Evolutionary conservation across 495 filamentous ascomycete species (phyloP).

Genomic region (Evernia prunastri): DNA sequence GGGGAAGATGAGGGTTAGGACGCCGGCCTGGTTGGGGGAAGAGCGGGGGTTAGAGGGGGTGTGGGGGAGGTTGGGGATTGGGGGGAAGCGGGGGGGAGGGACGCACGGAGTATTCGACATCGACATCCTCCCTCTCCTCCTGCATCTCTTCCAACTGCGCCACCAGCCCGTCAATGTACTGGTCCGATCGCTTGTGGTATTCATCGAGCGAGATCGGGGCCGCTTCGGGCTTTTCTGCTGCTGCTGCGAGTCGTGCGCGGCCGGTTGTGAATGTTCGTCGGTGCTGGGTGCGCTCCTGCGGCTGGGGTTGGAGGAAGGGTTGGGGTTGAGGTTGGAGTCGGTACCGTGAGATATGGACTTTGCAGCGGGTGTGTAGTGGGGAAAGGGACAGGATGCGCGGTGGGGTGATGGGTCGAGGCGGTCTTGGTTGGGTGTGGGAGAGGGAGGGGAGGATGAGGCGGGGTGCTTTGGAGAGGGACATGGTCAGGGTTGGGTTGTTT

Average conservation of each 20-base stretch:
- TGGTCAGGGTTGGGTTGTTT: neutral
- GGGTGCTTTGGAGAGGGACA: neutral
- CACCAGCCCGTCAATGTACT: slow-evolving; percentile 45
- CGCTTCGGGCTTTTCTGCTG: neutral
- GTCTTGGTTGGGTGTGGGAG: neutral
- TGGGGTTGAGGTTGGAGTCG: neutral
- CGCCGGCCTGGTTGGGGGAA: slow-evolving; percentile 59
- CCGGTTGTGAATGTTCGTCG: neutral
- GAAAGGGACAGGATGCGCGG: neutral
- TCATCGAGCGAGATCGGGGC: slow-evolving; percentile 17
- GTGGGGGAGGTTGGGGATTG: neutral
- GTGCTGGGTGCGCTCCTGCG: neutral
- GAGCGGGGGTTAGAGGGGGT: neutral
- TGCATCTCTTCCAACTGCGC: slow-evolving; percentile 40
- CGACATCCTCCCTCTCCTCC: slow-evolving; percentile 44
- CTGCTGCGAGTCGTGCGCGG: neutral
- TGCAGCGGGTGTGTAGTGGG: neutral
- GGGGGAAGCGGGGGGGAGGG: slow-evolving; percentile 9
- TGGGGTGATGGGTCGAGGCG: neutral
- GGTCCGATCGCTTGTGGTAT: slow-evolving; percentile 47
- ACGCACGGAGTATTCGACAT: slow-evolving; percentile 52
- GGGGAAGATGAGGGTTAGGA: slow-evolving; percentile 65
- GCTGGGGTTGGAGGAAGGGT: neutral
- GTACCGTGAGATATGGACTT: too few relatives aligned
- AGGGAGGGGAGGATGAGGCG: neutral